Conservation (phyloP, 352 stramenopile species). For the Aphanomyces invadans region DNA sequence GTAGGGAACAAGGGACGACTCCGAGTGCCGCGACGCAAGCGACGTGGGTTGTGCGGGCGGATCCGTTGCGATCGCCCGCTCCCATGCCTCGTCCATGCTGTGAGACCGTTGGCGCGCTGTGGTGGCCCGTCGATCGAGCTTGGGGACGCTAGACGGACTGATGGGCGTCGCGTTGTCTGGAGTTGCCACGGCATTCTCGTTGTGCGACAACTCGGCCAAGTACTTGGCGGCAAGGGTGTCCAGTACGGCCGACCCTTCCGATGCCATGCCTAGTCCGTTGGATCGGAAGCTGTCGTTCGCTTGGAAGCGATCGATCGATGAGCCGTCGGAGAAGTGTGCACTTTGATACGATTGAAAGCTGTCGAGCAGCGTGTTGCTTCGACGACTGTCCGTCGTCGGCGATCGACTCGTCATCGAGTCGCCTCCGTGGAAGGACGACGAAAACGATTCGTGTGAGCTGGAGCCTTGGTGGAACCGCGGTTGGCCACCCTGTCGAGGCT, state of each 20-base stretch:
- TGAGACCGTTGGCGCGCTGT: not conserved
- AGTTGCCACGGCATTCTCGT: not conserved
- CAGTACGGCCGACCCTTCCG: not conserved
- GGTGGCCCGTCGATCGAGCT: not conserved
- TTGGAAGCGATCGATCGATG: not conserved
- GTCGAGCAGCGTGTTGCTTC: not conserved
- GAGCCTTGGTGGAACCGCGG: no score
- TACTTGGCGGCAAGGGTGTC: constrained; percentile 21
- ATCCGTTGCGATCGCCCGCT: no score
- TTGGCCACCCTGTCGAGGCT: no score
- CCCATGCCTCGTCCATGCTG: not conserved
- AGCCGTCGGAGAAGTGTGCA: not conserved
- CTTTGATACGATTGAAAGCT: constrained; percentile 14
- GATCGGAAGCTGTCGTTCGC: constrained; percentile 1
- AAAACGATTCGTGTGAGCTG: no score
- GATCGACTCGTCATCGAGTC: not conserved
- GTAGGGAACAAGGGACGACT: not conserved
- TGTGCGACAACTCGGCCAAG: not conserved
- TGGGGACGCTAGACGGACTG: not conserved
- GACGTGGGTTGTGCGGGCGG: no score
- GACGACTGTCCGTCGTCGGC: not conserved
- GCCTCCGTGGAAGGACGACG: not conserved
- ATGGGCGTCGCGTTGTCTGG: not conserved
- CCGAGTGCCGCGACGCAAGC: constrained; percentile 1
- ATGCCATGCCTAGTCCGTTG: not conserved